phyloP scores from a whole-genome alignment of 164 flowering plant species.

The Nymphaea colorata region DNA sequence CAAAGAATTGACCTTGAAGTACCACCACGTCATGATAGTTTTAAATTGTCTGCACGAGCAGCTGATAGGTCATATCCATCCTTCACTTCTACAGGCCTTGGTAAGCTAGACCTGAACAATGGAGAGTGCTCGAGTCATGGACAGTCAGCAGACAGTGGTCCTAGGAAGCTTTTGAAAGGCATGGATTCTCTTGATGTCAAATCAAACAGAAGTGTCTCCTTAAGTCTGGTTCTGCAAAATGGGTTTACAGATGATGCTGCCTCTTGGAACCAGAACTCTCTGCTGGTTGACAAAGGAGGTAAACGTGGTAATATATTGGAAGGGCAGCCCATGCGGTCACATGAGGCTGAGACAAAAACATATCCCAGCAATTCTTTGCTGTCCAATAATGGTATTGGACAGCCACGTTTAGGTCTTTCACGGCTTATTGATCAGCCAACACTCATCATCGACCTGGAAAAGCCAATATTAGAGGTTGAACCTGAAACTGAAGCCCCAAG shows the following conservation, averaged over 20 bases:
- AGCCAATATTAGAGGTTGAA: not conserved
- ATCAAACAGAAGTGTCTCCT: constrained; percentile 21
- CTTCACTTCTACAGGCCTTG: constrained; percentile 3
- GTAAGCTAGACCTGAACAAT: constrained; percentile 6
- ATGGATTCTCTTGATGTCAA: constrained; percentile 21
- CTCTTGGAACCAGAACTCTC: constrained; percentile 12
- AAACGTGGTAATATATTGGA: constrained; percentile 14
- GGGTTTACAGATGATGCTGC: constrained; percentile 13
- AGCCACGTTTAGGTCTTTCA: not conserved
- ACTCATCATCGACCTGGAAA: not conserved
- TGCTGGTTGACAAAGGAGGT: constrained; percentile 15
- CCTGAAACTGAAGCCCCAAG: not conserved
- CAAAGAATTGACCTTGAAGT: constrained; percentile 12
- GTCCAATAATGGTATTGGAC: not conserved
- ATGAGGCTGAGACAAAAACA: not conserved
- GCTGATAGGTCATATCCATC: constrained; percentile 11
- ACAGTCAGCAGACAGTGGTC: constrained; percentile 9
- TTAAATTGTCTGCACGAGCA: constrained; percentile 8
- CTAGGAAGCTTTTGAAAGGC: constrained; percentile 18
- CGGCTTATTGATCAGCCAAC: not conserved
- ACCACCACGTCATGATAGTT: constrained; percentile 15
- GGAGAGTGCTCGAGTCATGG: constrained; percentile 12
- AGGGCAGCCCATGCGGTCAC: not conserved
- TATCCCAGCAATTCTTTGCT: not conserved
- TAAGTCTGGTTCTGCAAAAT: constrained; percentile 24